Conservation (phyloP, 2,329 filamentous ascomycete species). For the Venturia aucupariae region DNA sequence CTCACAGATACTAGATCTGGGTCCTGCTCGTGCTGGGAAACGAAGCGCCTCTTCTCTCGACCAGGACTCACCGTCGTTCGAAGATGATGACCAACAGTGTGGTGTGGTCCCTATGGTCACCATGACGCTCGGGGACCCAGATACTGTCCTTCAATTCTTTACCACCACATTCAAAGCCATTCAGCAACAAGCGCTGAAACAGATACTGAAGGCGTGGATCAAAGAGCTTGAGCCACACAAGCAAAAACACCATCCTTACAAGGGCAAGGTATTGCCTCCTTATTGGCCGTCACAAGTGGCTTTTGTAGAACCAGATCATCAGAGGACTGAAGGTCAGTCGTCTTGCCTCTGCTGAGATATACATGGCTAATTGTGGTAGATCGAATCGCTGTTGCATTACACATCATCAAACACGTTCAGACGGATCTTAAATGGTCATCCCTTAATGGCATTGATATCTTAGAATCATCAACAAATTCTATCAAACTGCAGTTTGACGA, state of each 20-base stretch:
- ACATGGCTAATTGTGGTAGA: slow-evolving; percentile 1
- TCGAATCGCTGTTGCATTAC: slow-evolving; percentile 6
- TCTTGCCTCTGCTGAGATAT: background rate
- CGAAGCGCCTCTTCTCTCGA: background rate
- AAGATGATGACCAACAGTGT: slow-evolving; percentile 16
- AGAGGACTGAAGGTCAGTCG: slow-evolving; percentile 52
- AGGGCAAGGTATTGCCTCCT: slow-evolving; percentile 31
- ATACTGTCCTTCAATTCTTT: slow-evolving; percentile 52
- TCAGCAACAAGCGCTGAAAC: slow-evolving; percentile 63
- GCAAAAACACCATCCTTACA: slow-evolving; percentile 64
- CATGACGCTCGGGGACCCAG: slow-evolving; percentile 41
- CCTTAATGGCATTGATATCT: background rate
- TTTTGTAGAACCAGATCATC: slow-evolving; percentile 66
- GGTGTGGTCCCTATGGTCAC: background rate
- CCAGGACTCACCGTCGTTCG: slow-evolving; percentile 1
- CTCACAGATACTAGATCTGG: background rate
- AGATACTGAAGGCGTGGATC: slow-evolving; percentile 66
- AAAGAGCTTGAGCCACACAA: slow-evolving; percentile 70
- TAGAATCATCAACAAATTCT: background rate
- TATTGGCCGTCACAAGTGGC: slow-evolving; percentile 41
- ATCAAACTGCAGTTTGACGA: slow-evolving; percentile 8
- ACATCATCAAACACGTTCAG: slow-evolving; percentile 8
- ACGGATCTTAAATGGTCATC: background rate
- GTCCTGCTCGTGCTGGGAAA: background rate
- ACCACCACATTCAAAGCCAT: slow-evolving; percentile 53